Base-by-base conservation (phyloP, 106 monocot genomes). In the Iris macrosiphon region DNA sequence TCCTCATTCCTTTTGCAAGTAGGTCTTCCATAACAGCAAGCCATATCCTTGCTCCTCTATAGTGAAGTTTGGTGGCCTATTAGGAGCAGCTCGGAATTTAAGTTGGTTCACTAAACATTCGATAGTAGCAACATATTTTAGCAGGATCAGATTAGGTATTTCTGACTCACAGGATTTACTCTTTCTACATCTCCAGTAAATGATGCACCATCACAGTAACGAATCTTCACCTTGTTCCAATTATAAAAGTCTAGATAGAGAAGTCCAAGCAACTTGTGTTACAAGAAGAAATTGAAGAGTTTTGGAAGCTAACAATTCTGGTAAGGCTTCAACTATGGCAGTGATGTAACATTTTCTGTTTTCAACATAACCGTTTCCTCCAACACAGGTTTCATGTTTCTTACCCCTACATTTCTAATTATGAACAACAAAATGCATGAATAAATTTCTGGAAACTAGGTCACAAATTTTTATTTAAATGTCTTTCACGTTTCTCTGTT, bases 181-280 rank as follows among this genome's bases (percentile, higher is more conserved):
- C 34, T 60, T 21, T 79, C 85, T n/a, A 96, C 70, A 55, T 96
- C 89, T 30, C 95, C 95, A 7, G 95, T 86, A 69, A 89, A 96
- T 41, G 95, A 96, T 33, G 95, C 74, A 44, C 95, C 95, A 52
- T 89, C 95, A 65, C 89, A 89, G 62, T 96, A 96, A 24, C 95
- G 78, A 40, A 96, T 62, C 61, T 79, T 77, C 62, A 86, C 72
- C 69, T 66, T 82, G 59, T 96, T 96, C 89, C 89, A 89, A 27
- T 80, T 77, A 30, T 80, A 89, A 44, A 89, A 80, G 34, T 79
- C 89, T 81, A 61, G 27, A 61, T 31, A 49, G 27, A 1, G 15
- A 23, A 61, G 30, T 50, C 24, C 25, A 31, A 46, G 5, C 10
- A 57, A 48, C 40, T 45, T 18, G n/a, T 48, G 20, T 50, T 46